Percentiles rank a stretch among this genome's conserved stretches.
phyloP scores from a whole-genome alignment of 2,329 filamentous ascomycete species.

The Coniochaeta sp. region DNA sequence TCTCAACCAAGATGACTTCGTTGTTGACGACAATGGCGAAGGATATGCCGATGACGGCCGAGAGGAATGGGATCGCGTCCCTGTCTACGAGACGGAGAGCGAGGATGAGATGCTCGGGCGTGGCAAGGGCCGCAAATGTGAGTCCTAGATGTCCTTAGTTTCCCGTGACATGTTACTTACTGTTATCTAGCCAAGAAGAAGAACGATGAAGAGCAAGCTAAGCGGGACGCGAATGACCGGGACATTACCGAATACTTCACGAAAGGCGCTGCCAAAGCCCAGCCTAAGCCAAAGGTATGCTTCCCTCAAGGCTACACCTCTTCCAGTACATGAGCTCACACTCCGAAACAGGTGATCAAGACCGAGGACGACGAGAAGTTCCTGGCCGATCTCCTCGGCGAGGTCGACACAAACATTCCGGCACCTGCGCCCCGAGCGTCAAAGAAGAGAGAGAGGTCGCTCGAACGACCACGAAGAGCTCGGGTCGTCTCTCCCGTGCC shows the following conservation, averaged over 20 bases:
- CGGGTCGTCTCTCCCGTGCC: conserved; percentile 73
- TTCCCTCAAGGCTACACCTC: neutral
- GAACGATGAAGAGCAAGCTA: conserved; percentile 78
- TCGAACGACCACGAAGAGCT: conserved; percentile 64
- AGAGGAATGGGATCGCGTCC: conserved; percentile 81
- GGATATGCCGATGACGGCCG: conserved; percentile 95
- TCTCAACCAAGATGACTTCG: conserved; percentile 92
- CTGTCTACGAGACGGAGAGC: conserved; percentile 64
- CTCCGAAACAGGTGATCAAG: conserved; percentile 51
- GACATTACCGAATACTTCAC: conserved; percentile 95
- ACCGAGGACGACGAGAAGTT: conserved; percentile 88
- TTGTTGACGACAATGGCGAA: conserved; percentile 96
- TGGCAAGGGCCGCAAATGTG: conserved; percentile 46
- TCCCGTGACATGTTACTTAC: neutral
- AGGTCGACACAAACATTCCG: conserved; percentile 72
- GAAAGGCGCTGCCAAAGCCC: conserved; percentile 59
- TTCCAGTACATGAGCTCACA: conserved; percentile 8
- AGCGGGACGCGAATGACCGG: conserved; percentile 79
- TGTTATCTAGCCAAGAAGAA: conserved; percentile 65
- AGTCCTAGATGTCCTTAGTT: conserved; percentile 13
- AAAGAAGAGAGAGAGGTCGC: conserved; percentile 62
- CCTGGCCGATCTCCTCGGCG: conserved; percentile 73
- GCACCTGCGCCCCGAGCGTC: conserved; percentile 47
- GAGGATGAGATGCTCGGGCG: conserved; percentile 54
- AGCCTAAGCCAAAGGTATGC: conserved; percentile 73